Evolutionary conservation across 2,329 filamentous ascomycete species (phyloP), one percentile per base, ranked within the genome.

Genomic region (Epichloe sp.): DNA sequence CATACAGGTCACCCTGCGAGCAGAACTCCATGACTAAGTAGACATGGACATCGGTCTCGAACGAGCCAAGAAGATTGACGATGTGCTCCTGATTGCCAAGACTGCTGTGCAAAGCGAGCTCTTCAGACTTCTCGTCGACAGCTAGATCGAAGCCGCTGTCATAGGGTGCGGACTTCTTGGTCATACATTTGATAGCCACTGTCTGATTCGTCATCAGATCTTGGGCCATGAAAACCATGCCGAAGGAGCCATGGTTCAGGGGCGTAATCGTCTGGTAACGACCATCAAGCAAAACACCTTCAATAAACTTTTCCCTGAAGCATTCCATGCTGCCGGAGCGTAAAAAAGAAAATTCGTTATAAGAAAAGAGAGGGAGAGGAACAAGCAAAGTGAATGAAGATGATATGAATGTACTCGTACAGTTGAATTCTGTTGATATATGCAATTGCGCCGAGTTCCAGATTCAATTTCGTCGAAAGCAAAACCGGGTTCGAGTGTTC

Each of bases 231-330:
- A 96, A 96, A 62, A 98, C 93, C 88, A 97, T 94, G 65, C 93
- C 93, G 65, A 97, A 98, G 51, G 93, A 97, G 60, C 93, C 93
- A 78, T 96, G 89, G 67, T 98, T 98, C 72, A 98, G 85, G 52
- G 93, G 90, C 59, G 90, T 87, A 63, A 96, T 78, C 52, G 90
- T 95, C 71, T 86, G 77, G 69, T 93, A 98, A 59, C 93, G 90
- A 68, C 88, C 89, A 66, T 87, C 83, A 65, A 95, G 82, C 65
- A 95, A 72, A 69, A 86, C 80, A 68, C 86, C 88, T 69, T 82
- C 76, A 64, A 82, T 74, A 71, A 95, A 93, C 64, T 82, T 78
- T 71, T 89, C 82, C 72, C 83, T 82, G 76, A 95, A 80, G 76
- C 88, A 95, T 73, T 89, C 87, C 88, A 95, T 76, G 63, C 62